A percentile compares a stretch with the other conserved stretches of the same genome.
These are phyloP conservation scores for Sporothrix euskadiensis DNA, from an alignment of 2,329 filamentous ascomycete species.

Conservation along the genomic window DNA sequence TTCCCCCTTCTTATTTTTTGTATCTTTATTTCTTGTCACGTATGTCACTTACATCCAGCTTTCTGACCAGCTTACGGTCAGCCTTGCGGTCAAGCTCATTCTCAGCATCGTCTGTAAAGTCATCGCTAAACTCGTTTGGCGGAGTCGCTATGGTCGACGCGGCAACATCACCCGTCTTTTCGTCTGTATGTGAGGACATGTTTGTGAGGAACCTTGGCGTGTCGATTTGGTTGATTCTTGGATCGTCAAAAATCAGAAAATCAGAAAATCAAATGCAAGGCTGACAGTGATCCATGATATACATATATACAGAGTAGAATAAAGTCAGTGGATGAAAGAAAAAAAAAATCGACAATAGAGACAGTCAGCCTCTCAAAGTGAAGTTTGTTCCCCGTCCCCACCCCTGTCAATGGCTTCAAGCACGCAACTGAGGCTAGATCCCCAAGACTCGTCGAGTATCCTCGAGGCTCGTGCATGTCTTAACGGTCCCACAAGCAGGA, in stretches of 20 bases:
- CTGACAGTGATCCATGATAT: not conserved
- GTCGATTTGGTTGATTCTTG: not conserved
- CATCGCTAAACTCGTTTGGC: not conserved
- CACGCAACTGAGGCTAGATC: not conserved
- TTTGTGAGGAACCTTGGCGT: not conserved
- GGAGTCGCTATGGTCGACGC: not conserved
- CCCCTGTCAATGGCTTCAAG: not conserved
- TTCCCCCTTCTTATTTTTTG: not conserved
- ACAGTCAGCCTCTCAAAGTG: not conserved
- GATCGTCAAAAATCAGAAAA: not conserved
- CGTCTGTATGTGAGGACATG: conserved; percentile 4
- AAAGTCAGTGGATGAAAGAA: not conserved
- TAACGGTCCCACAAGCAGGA: not conserved
- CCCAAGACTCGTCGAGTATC: not conserved
- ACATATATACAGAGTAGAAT: not conserved
- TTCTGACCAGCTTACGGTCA: not conserved
- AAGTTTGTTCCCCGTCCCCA: not conserved
- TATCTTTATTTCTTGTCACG: not conserved
- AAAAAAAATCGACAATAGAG: not conserved
- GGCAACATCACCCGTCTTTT: not conserved
- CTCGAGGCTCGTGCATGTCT: too few relatives aligned
- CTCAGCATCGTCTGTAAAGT: not conserved
- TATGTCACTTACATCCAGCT: conserved; percentile 7
- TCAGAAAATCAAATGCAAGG: not conserved
- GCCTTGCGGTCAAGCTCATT: not conserved